Evolutionary conservation across 768 basidiomycete genomes (phyloP).

Genomic region (Jaapia argillacea): DNA sequence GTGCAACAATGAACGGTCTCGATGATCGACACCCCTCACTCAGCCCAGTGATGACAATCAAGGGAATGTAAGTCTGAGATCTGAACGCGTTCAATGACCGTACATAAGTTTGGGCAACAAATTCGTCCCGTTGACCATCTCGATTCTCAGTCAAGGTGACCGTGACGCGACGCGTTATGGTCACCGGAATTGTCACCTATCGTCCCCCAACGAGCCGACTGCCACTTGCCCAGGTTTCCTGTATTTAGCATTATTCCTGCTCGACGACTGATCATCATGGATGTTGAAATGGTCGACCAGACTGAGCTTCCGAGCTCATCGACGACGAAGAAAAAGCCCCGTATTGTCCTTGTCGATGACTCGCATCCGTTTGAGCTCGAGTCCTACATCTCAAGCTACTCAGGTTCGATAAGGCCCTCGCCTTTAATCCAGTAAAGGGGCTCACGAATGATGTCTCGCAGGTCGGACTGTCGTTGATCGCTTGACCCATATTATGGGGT

Average conservation of each 20-base stretch:
- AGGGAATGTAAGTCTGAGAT: too few relatives aligned
- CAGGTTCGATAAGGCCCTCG: slow-evolving; percentile 34
- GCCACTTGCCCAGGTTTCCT: slow-evolving; percentile 2
- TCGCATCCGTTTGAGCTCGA: slow-evolving; percentile 86
- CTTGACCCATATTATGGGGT: slow-evolving; percentile 53
- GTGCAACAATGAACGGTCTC: too few relatives aligned
- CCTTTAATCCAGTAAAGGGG: neutral
- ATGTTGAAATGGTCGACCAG: neutral
- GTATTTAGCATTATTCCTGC: too few relatives aligned
- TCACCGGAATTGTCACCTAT: neutral
- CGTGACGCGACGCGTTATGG: too few relatives aligned
- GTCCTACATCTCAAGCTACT: slow-evolving; percentile 64
- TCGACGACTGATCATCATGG: too few relatives aligned
- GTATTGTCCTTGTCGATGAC: slow-evolving; percentile 42
- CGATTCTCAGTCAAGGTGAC: too few relatives aligned
- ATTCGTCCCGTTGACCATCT: too few relatives aligned
- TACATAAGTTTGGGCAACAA: too few relatives aligned
- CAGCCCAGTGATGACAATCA: too few relatives aligned
- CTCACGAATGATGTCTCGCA: slow-evolving; percentile 15
- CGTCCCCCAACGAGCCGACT: neutral
- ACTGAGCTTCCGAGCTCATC: neutral
- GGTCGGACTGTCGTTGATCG: slow-evolving; percentile 74
- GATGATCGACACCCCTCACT: too few relatives aligned
- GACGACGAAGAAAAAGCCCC: neutral
- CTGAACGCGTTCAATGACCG: too few relatives aligned